Conservation (phyloP, 1,284 basidiomycete species). For the Rhodotorula sp. region DNA sequence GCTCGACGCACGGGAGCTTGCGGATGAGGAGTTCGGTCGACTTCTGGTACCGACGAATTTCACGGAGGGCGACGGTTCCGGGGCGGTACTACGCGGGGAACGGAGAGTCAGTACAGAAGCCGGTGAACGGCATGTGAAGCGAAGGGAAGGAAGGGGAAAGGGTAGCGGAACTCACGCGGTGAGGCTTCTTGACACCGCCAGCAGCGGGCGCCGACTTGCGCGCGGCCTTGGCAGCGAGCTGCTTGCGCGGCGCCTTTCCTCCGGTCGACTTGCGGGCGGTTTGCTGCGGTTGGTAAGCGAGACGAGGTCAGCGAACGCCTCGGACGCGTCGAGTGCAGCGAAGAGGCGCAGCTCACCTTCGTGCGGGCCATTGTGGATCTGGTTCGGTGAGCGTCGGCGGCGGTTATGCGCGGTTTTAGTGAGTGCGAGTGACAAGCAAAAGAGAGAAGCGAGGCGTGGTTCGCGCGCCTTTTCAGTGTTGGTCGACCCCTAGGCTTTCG, state of each 20-base stretch:
- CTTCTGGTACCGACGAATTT: slow-evolving; percentile 46
- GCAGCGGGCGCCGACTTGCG: slow-evolving; percentile 67
- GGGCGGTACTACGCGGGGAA: slow-evolving; percentile 35
- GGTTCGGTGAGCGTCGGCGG: neutral
- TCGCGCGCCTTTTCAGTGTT: no score
- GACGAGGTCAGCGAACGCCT: slow-evolving; percentile 28
- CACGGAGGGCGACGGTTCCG: slow-evolving; percentile 46
- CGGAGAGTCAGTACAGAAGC: no score
- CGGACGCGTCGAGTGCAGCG: neutral
- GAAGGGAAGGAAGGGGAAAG: no score
- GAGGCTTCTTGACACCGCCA: slow-evolving; percentile 86
- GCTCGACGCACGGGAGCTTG: slow-evolving; percentile 42
- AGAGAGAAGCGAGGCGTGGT: neutral
- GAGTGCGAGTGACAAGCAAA: neutral
- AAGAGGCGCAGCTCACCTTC: slow-evolving; percentile 39
- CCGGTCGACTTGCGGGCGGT: slow-evolving; percentile 82
- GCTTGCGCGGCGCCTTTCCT: slow-evolving; percentile 80
- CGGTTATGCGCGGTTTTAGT: neutral
- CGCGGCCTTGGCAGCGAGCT: slow-evolving; percentile 78
- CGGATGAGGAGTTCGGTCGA: slow-evolving; percentile 48
- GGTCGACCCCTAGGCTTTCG: no score
- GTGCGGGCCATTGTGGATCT: slow-evolving; percentile 47
- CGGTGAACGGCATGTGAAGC: no score
- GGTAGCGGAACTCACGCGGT: slow-evolving; percentile 19
- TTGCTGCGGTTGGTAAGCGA: slow-evolving; percentile 57